These are phyloP conservation scores for Porphyrellus cyaneotinctus DNA, from an alignment of 768 basidiomycete genomes.

Conservation along the genomic window DNA sequence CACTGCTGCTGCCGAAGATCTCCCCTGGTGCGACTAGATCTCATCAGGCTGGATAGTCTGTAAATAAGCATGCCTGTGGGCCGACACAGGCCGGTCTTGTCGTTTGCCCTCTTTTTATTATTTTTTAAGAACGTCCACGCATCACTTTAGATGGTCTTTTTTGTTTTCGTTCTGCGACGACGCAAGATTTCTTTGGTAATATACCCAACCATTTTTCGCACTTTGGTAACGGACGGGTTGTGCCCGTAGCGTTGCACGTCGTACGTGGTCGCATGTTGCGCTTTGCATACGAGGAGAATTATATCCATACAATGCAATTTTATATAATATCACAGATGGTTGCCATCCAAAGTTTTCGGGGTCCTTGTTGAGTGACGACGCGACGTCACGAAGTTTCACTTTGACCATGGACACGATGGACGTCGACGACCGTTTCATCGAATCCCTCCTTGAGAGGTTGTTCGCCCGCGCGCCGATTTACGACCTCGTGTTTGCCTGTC, in stretches of 20 bases:
- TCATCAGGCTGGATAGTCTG: not conserved
- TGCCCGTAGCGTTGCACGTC: slow-evolving; percentile 7
- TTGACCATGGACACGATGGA: not conserved
- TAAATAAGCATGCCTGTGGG: slow-evolving; percentile 6
- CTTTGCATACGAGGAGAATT: slow-evolving; percentile 21
- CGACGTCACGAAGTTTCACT: too few relatives aligned
- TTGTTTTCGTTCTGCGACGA: slow-evolving; percentile 1
- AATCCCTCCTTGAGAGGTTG: not conserved
- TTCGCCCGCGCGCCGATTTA: slow-evolving; percentile 22
- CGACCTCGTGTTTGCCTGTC: slow-evolving; percentile 14
- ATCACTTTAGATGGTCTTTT: slow-evolving; percentile 1
- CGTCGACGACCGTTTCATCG: not conserved
- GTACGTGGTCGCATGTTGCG: slow-evolving; percentile 25
- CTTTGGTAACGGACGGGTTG: slow-evolving; percentile 5
- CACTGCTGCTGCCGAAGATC: slow-evolving; percentile 25
- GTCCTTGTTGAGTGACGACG: too few relatives aligned
- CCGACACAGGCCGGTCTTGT: slow-evolving; percentile 26
- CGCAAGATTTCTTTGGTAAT: slow-evolving; percentile 6
- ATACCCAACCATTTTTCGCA: slow-evolving; percentile 23
- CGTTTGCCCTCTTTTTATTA: slow-evolving; percentile 7
- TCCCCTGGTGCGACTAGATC: slow-evolving; percentile 50
- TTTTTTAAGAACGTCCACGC: not conserved
- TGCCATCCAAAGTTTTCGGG: too few relatives aligned
- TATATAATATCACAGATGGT: too few relatives aligned
- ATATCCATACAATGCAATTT: not conserved